Base-by-base conservation (phyloP, 164 flowering plant genomes). In the Umbellularia californica region DNA sequence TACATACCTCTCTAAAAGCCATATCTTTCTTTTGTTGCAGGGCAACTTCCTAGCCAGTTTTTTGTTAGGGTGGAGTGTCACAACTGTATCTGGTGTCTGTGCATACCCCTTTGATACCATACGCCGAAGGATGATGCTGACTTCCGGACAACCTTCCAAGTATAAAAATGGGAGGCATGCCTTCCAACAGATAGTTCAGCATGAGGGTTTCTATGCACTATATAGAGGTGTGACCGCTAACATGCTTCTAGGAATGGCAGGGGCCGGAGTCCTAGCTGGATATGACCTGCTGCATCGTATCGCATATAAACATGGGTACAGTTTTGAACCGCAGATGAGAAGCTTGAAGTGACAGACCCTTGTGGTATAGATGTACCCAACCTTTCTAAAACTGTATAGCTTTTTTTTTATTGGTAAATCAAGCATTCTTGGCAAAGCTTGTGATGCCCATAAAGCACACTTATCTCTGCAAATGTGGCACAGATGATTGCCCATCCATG, bases 31-130 rank as follows among this genome's bases (percentile, higher is more conserved):
- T n/a, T 75, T 72, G 24, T 76, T 82, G 76, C 89, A 96, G 99
- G 97, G 91, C 9, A 94, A 86, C 75, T 92, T 96, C 82, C 73
- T 90, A 58, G 97, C 95, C 30, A 90, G 97, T 80, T 96, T 94
- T 81, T 78, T 89, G 25, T 78, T 94, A 80, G 98, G 99, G 60
- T 96, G 99, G 98, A 90, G 96, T 73, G 80, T 94, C 50, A 92
- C 97, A 30, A 90, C 92, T 11, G 76, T 89, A 71, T 91, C 98
- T 33, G 97, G 97, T 63, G 84, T 94, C 13, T 94, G 93, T 82
- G 98, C 99, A 15, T 94, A 96, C 77, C 99, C 97, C 13, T 94
- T 96, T 75, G 97, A 96, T 82, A 94, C 98, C 12, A 11, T 92
- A 28, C 84, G 97, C 14, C 82, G 97, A 51, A 88, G 99, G 87